Conservation (phyloP, 2,329 filamentous ascomycete species). For the Hymenoscyphus scutula region DNA sequence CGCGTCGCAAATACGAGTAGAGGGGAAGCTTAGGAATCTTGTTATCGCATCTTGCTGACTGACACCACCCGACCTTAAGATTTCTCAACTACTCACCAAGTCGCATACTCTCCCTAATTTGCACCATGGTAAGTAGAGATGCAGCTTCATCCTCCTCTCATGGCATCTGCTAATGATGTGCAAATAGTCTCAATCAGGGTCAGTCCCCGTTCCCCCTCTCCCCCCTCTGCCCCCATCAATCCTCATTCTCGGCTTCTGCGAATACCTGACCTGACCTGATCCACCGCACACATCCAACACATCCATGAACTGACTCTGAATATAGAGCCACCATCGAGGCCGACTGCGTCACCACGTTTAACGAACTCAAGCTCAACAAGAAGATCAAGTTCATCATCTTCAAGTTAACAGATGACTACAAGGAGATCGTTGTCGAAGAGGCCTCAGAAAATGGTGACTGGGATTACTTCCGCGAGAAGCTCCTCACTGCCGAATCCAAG, state of each 20-base stretch:
- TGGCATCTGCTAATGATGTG: slow-evolving; percentile 22
- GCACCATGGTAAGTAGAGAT: slow-evolving; percentile 21
- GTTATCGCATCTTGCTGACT: slow-evolving; percentile 22
- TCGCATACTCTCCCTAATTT: slow-evolving; percentile 18
- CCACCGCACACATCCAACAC: not conserved
- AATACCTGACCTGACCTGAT: not conserved
- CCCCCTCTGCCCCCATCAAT: slow-evolving; percentile 14
- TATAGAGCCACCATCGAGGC: slow-evolving; percentile 67
- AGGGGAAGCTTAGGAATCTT: slow-evolving; percentile 7
- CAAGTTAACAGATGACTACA: slow-evolving; percentile 82
- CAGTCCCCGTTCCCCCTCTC: slow-evolving; percentile 39
- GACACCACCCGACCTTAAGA: slow-evolving; percentile 21
- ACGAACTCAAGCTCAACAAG: slow-evolving; percentile 80
- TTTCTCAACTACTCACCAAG: slow-evolving; percentile 20
- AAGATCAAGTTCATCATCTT: slow-evolving; percentile 84
- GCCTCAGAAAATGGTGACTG: slow-evolving; percentile 65
- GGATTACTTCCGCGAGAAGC: slow-evolving; percentile 72
- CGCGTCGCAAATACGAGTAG: not conserved
- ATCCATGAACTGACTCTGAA: slow-evolving; percentile 4
- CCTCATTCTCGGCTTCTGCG: slow-evolving; percentile 1
- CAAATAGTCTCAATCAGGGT: slow-evolving; percentile 66
- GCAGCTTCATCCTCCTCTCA: not conserved
- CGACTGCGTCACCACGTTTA: slow-evolving; percentile 70
- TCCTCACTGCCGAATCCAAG: slow-evolving; percentile 71
- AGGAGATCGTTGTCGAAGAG: slow-evolving; percentile 78